These are phyloP conservation scores for Fusarium tricinctum DNA, from an alignment of 2,329 filamentous ascomycete genomes.

Conservation along the genomic window DNA sequence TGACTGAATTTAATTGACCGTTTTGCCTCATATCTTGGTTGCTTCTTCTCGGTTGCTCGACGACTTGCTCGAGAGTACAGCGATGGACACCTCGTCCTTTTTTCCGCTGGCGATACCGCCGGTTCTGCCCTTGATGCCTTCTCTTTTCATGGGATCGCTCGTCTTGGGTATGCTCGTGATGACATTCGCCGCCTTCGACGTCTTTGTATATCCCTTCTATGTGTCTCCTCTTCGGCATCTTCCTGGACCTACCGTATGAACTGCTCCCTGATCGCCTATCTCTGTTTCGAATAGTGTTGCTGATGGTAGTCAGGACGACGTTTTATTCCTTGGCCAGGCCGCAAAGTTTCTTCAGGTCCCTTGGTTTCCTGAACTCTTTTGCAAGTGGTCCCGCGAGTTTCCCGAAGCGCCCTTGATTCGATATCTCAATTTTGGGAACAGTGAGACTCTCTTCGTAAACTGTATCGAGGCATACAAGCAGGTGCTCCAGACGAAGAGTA, in stretches of 20 bases:
- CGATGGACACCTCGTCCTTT: slow-evolving; percentile 1
- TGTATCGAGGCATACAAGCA: slow-evolving; percentile 47
- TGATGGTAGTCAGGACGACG: slow-evolving; percentile 52
- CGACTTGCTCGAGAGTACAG: slow-evolving; percentile 3
- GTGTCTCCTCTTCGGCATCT: slow-evolving; percentile 61
- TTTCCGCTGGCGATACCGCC: slow-evolving; percentile 6
- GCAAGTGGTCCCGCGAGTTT: slow-evolving; percentile 48
- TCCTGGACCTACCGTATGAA: slow-evolving; percentile 59
- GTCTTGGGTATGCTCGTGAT: slow-evolving; percentile 6
- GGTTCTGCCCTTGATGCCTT: background rate
- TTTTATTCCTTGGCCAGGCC: slow-evolving; percentile 58
- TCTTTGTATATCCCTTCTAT: slow-evolving; percentile 60
- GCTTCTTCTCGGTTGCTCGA: slow-evolving; percentile 1
- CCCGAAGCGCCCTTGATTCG: slow-evolving; percentile 50
- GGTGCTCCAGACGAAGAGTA: slow-evolving; percentile 47
- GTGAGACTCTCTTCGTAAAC: slow-evolving; percentile 47
- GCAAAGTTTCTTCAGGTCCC: slow-evolving; percentile 50
- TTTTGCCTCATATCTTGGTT: background rate
- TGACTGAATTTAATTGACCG: background rate
- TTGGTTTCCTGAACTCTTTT: slow-evolving; percentile 51
- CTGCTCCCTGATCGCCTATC: background rate
- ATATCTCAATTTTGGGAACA: slow-evolving; percentile 48
- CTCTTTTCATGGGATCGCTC: slow-evolving; percentile 1
- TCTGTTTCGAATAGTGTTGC: background rate
- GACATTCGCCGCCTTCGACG: slow-evolving; percentile 21